A percentile compares a stretch with the other conserved stretches of the same genome.
Conservation (phyloP, 2,329 filamentous ascomycete species). For the Nothophoma quercina region DNA sequence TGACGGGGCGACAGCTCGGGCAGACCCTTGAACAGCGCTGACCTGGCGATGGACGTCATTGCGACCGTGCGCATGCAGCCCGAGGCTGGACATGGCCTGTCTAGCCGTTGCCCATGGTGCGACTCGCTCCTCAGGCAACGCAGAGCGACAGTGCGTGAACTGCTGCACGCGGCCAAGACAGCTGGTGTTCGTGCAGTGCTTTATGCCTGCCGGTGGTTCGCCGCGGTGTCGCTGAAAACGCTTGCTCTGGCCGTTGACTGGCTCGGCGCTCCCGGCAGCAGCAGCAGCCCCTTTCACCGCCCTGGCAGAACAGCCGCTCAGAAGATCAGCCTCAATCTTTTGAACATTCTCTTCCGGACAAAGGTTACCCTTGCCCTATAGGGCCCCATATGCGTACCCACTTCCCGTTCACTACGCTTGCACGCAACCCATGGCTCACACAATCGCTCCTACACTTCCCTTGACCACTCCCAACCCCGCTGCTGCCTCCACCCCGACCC, state of each 20-base stretch:
- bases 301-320: no score
- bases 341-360: constrained; percentile 32
- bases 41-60: constrained; percentile 42
- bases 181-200: not conserved
- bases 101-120: constrained; percentile 9
- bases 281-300: constrained; percentile 24
- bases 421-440: constrained; percentile 42
- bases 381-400: constrained; percentile 27
- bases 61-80: constrained; percentile 14
- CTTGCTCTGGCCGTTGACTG: constrained; percentile 23
- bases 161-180: not conserved
- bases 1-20: constrained; percentile 37
- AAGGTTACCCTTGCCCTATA: constrained; percentile 28
- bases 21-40: constrained; percentile 21
- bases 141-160: not conserved
- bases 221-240: not conserved
- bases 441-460: constrained; percentile 27
- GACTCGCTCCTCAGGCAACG: constrained; percentile 20
- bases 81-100: constrained; percentile 13
- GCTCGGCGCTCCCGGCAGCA: constrained; percentile 24
- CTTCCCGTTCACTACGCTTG: constrained; percentile 13
- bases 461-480: constrained; percentile 33
- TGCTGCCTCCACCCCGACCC: constrained; percentile 45
- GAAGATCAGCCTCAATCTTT: constrained; percentile 24
- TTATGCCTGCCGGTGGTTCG: constrained; percentile 1